Conservation (phyloP, 2,329 filamentous ascomycete genomes). For the Penicillium sp. region DNA sequence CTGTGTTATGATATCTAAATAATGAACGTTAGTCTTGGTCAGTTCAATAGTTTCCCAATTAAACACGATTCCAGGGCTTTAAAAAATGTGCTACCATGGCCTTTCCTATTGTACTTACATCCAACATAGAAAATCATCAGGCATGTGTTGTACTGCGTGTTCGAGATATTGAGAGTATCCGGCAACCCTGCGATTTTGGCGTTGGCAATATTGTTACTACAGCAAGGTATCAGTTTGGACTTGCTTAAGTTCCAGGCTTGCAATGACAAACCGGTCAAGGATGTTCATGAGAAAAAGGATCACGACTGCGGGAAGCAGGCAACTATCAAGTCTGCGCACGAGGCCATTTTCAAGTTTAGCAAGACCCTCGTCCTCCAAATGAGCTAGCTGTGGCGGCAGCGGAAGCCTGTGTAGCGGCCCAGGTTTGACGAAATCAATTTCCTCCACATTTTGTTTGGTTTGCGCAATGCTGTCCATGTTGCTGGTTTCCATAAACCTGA, state of each 20-base stretch:
- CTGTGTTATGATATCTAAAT: slow-evolving; percentile 18
- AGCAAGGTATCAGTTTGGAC: not conserved
- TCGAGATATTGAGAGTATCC: slow-evolving; percentile 2
- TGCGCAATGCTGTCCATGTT: slow-evolving; percentile 6
- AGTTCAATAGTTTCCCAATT: too few relatives aligned
- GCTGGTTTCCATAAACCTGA: not conserved
- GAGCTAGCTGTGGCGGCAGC: slow-evolving; percentile 4
- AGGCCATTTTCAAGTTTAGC: slow-evolving; percentile 2
- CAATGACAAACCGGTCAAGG: slow-evolving; percentile 4
- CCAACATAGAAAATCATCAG: slow-evolving; percentile 13
- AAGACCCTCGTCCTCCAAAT: not conserved
- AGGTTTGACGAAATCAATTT: slow-evolving; percentile 5
- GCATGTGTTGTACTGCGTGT: slow-evolving; percentile 10
- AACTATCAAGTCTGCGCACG: slow-evolving; percentile 7
- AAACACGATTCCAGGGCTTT: too few relatives aligned
- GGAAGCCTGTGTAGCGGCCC: slow-evolving; percentile 4
- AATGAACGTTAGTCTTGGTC: not conserved
- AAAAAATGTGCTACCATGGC: too few relatives aligned
- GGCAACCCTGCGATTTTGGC: slow-evolving; percentile 9
- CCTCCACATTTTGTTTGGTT: not conserved
- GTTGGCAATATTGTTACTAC: slow-evolving; percentile 12
- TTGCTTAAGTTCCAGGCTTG: not conserved
- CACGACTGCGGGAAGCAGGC: slow-evolving; percentile 7
- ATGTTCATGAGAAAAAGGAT: slow-evolving; percentile 13
- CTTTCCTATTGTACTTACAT: not conserved